phyloP scores from a whole-genome alignment of 23 red algal genomes.

The Gracilaria domingensis region DNA sequence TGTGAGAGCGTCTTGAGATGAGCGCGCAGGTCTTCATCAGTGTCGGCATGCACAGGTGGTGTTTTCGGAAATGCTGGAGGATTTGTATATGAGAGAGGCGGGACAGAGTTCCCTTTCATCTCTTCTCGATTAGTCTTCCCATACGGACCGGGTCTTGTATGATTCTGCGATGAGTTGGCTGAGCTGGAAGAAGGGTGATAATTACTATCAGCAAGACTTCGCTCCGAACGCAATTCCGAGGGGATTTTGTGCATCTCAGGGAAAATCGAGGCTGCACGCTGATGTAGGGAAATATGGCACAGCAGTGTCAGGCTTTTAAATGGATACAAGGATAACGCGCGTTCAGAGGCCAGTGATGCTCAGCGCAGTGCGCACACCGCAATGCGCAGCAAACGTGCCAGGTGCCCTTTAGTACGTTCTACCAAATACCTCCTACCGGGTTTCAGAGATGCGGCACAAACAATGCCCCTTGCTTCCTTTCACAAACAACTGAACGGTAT shows the following conservation, averaged over 20 bases:
- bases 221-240: neutral
- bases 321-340: neutral
- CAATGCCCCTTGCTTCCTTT: neutral
- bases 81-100: neutral
- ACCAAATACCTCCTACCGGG: no score
- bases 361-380: no score
- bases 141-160: neutral
- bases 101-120: slow-evolving; percentile 20
- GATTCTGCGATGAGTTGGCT: neutral
- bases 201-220: neutral
- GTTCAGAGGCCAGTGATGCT: no score
- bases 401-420: no score
- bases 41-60: neutral
- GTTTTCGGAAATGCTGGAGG: slow-evolving; percentile 15
- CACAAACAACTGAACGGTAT: neutral
- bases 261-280: neutral
- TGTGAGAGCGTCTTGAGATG: slow-evolving; percentile 15
- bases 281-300: no score
- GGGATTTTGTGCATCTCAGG: slow-evolving; percentile 10
- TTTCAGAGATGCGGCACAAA: no score
- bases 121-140: neutral
- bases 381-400: no score
- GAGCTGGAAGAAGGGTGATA: neutral
- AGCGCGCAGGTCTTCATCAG: neutral
- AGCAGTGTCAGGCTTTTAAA: neutral